Evolutionary conservation across 2,329 filamentous ascomycete species (phyloP).

Genomic region (Fonsecaea pugnacius): DNA sequence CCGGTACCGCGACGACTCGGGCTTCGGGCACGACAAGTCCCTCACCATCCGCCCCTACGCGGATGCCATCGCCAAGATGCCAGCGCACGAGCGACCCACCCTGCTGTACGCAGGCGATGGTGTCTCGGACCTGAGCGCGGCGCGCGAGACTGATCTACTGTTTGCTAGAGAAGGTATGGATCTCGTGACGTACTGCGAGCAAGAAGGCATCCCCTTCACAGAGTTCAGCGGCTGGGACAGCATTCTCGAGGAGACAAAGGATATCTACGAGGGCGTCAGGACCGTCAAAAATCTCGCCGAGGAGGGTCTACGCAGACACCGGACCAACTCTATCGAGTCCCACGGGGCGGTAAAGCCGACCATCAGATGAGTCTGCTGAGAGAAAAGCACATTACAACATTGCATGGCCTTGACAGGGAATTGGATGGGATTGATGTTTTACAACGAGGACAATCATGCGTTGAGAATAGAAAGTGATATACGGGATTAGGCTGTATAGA

Average conservation of each 20-base stretch:
- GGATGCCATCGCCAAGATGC: constrained; percentile 58
- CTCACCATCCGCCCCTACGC: constrained; percentile 87
- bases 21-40: constrained; percentile 97
- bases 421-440: background rate
- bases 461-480: background rate
- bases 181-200: constrained; percentile 83
- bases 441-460: background rate
- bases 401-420: background rate
- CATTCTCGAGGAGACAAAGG: constrained; percentile 75
- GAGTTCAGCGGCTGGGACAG: constrained; percentile 82
- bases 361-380: constrained; percentile 13
- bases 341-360: constrained; percentile 22
- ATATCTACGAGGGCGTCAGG: constrained; percentile 73
- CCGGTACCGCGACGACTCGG: constrained; percentile 76
- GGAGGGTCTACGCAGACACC: constrained; percentile 34
- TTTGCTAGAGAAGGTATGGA: constrained; percentile 93
- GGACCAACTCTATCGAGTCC: constrained; percentile 36
- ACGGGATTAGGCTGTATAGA: background rate
- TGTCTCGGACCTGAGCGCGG: constrained; percentile 88
- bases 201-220: constrained; percentile 82
- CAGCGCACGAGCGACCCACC: constrained; percentile 70
- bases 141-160: constrained; percentile 86
- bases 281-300: constrained; percentile 71
- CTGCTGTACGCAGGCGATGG: constrained; percentile 96
- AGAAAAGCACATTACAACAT: background rate